A percentile compares a stretch with the other conserved stretches of the same genome.
Evolutionary conservation across 2,329 filamentous ascomycete genomes (phyloP).

Genomic region (Monosporascus cannonballus): DNA sequence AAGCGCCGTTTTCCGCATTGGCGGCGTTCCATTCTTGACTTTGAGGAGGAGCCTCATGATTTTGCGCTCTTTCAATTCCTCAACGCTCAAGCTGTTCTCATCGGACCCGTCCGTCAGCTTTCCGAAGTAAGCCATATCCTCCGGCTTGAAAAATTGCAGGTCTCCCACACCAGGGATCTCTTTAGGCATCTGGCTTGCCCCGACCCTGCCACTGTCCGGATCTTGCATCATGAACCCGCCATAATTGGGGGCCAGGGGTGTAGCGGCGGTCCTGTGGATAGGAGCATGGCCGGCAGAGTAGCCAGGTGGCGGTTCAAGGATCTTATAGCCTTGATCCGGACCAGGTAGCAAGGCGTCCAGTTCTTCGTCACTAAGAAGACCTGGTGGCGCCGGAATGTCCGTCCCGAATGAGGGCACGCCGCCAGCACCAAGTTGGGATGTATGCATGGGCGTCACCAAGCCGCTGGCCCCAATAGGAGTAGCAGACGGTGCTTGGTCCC

Average conservation of each 20-base stretch:
- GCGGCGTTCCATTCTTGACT: constrained; percentile 98
- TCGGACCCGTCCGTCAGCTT: constrained; percentile 93
- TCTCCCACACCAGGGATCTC: constrained; percentile 96
- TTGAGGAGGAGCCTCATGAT: constrained; percentile 96
- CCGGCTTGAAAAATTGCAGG: constrained; percentile 94
- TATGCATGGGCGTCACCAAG: constrained; percentile 73
- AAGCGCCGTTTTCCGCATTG: constrained; percentile 96
- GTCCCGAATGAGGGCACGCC: constrained; percentile 65
- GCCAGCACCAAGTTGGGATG: constrained; percentile 51
- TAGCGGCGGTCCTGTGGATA: constrained; percentile 67
- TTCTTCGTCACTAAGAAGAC: constrained; percentile 85
- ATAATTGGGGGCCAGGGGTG: constrained; percentile 63
- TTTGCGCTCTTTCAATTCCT: constrained; percentile 95
- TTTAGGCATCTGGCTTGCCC: constrained; percentile 86
- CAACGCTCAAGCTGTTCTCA: constrained; percentile 85
- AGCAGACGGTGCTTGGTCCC: constrained; percentile 83
- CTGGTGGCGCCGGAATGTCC: constrained; percentile 74
- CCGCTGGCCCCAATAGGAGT: constrained; percentile 69
- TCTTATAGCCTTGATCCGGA: constrained; percentile 85
- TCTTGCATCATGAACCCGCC: constrained; percentile 96
- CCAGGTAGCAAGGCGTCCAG: constrained; percentile 85
- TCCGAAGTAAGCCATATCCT: constrained; percentile 98
- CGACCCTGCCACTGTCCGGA: constrained; percentile 72
- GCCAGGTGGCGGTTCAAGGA: constrained; percentile 82
- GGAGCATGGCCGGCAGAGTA: constrained; percentile 80